Base-by-base conservation (phyloP, 352 stramenopile species). In the Globisporangium paddicum region DNA sequence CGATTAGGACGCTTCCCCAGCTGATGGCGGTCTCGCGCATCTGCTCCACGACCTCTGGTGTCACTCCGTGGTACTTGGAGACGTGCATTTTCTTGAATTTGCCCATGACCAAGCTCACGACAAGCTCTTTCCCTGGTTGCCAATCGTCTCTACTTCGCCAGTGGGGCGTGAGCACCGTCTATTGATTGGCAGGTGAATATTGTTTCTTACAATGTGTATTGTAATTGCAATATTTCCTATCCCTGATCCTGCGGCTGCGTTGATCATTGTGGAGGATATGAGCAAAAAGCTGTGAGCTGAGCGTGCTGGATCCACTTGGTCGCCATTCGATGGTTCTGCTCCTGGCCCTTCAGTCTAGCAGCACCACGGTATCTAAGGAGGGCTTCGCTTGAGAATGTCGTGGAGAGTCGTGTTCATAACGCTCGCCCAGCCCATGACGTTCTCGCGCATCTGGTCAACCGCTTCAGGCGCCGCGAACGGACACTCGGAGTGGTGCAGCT, bases 121-220 rank as follows among this genome's bases (percentile, higher is more conserved):
- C 67, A 3, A 68, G 56, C 25, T 72, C 53, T 11, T 72, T 60
- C 14, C n/a, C n/a, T n/a, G n/a, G n/a, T 38, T 11, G 9, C 59
- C 28, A 2, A 13, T 26, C 13, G n/a, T 5, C 7, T 55, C 56
- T 6, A 59, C 23, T n/a, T 34, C 61, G 68, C 30, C 68, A 56
- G 68, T 76, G 49, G 10, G 64, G 61, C 42, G 73, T 69, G 19
- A 81, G n/a, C 4, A 46, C 40, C n/a, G n/a, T n/a, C n/a, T n/a
- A n/a, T n/a, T n/a, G 40, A 26, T 46, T 6, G 19, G 9, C 5
- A 8, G 9, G 18, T n/a, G 23, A 23, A 46, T 25, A n/a, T n/a
- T n/a, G n/a, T n/a, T n/a, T n/a, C n/a, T n/a, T n/a, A n/a, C n/a
- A n/a, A n/a, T n/a, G n/a, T n/a, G n/a, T n/a, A n/a, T n/a, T n/a